A percentile compares a stretch with the other conserved stretches of the same genome.
phyloP scores from a whole-genome alignment of 2,329 filamentous ascomycete genomes.

The Alternaria incomplexa region DNA sequence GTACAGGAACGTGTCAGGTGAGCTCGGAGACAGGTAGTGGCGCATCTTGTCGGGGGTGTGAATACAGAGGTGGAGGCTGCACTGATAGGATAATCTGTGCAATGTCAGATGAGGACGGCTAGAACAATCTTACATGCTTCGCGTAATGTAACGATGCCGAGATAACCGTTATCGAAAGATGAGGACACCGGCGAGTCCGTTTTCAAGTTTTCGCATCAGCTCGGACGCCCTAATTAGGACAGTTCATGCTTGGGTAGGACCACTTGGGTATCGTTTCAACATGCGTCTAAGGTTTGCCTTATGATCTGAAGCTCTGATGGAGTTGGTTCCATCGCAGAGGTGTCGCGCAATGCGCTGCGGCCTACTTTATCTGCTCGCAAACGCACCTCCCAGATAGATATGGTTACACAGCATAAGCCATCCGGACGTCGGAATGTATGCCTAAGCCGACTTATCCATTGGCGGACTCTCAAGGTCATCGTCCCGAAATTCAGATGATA shows the following conservation, averaged over 20 bases:
- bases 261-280: neutral
- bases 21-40: neutral
- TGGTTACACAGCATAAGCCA: conserved; percentile 6
- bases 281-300: conserved; percentile 4
- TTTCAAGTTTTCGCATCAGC: neutral
- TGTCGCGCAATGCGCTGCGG: conserved; percentile 16
- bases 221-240: neutral
- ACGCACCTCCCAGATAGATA: neutral
- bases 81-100: neutral
- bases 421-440: neutral
- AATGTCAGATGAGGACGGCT: conserved; percentile 3
- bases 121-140: conserved; percentile 4
- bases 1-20: neutral
- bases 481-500: neutral
- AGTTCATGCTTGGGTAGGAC: neutral
- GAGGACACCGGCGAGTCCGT: neutral
- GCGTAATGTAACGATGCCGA: conserved; percentile 8
- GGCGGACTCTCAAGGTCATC: neutral
- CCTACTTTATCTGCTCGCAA: conserved; percentile 18
- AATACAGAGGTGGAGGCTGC: neutral
- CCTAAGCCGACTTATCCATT: neutral
- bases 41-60: neutral
- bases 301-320: conserved; percentile 4
- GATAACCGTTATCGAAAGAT: conserved; percentile 5
- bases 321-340: conserved; percentile 5